These are phyloP conservation scores for Zangia roseola DNA, from an alignment of 768 basidiomycete genomes.

Conservation along the genomic window DNA sequence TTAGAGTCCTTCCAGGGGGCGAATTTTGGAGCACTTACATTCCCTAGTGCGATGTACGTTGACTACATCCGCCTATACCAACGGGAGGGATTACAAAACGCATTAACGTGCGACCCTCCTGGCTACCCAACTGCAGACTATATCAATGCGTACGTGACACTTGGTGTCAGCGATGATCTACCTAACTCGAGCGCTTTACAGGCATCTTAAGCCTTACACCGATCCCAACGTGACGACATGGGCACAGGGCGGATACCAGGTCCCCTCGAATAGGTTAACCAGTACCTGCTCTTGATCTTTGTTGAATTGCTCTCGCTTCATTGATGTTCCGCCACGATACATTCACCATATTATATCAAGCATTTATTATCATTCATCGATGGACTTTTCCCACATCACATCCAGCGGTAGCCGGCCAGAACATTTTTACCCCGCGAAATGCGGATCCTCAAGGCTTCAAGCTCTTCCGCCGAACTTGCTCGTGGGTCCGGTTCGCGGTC, in stretches of 20 bases:
- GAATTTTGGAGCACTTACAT: slow-evolving; percentile 68
- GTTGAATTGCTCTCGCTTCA: slow-evolving; percentile 6
- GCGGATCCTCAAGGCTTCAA: background rate
- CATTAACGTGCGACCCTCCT: slow-evolving; percentile 77
- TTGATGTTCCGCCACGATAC: slow-evolving; percentile 15
- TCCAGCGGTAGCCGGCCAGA: background rate
- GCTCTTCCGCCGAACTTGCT: background rate
- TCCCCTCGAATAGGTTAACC: slow-evolving; percentile 61
- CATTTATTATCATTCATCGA: slow-evolving; percentile 27
- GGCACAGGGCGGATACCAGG: slow-evolving; percentile 69
- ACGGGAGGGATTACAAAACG: slow-evolving; percentile 63
- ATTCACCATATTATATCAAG: slow-evolving; percentile 24
- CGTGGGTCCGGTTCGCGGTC: background rate
- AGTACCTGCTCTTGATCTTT: slow-evolving; percentile 20
- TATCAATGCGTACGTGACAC: slow-evolving; percentile 52
- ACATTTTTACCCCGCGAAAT: slow-evolving; percentile 13
- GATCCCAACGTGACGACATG: slow-evolving; percentile 88
- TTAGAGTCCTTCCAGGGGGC: slow-evolving; percentile 66
- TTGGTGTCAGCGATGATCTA: background rate
- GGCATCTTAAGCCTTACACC: slow-evolving; percentile 55
- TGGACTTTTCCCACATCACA: slow-evolving; percentile 10
- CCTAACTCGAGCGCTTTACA: slow-evolving; percentile 13
- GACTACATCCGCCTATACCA: slow-evolving; percentile 93
- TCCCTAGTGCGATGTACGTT: slow-evolving; percentile 79
- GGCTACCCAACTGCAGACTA: slow-evolving; percentile 79